These are phyloP conservation scores for Chaetomium tenue DNA, from an alignment of 495 filamentous ascomycete species.

Conservation along the genomic window DNA sequence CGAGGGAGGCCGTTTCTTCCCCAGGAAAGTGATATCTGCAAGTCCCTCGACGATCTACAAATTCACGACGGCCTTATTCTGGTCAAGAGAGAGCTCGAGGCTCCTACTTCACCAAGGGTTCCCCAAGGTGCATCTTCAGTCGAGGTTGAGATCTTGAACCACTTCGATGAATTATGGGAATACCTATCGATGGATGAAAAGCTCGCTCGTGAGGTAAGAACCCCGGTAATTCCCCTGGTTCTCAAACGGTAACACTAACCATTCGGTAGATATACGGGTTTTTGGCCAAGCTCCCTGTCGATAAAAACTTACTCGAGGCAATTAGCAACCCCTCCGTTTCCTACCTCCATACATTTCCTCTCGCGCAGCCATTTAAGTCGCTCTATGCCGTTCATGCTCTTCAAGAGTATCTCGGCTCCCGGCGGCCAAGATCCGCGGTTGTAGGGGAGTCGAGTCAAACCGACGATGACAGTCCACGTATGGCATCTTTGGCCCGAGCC, in stretches of 20 bases:
- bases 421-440: conserved; percentile 26
- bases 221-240: not conserved
- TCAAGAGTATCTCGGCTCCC: conserved; percentile 43
- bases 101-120: conserved; percentile 34
- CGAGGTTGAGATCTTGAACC: conserved; percentile 73
- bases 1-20: conserved; percentile 50
- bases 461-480: conserved; percentile 26
- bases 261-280: conserved; percentile 65
- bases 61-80: conserved; percentile 64
- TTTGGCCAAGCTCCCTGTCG: conserved; percentile 67
- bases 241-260: conserved; percentile 27
- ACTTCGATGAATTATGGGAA: conserved; percentile 82
- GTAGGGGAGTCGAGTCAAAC: conserved; percentile 24
- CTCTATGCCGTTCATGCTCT: conserved; percentile 72
- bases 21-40: conserved; percentile 49
- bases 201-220: conserved; percentile 62
- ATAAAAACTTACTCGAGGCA: conserved; percentile 58
- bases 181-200: conserved; percentile 74
- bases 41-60: conserved; percentile 56
- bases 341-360: conserved; percentile 62
- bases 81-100: conserved; percentile 46
- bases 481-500: conserved; percentile 37
- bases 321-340: conserved; percentile 55
- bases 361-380: conserved; percentile 67
- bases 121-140: conserved; percentile 52